phyloP scores from a whole-genome alignment of 1,284 basidiomycete genomes.

The Puccinia horiana region DNA sequence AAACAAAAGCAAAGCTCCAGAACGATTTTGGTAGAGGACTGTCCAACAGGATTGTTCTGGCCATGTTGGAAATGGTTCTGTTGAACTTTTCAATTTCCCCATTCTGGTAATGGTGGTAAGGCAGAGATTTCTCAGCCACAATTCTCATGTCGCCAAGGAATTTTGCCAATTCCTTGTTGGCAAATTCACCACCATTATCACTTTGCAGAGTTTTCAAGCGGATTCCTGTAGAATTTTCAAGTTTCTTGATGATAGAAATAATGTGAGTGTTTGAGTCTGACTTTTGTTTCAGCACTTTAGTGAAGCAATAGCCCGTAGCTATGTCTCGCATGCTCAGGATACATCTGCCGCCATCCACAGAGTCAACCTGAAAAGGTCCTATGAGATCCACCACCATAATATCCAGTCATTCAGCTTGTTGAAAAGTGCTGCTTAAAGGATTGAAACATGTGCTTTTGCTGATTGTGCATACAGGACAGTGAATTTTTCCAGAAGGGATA shows the following conservation, averaged over 20 bases:
- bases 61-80: background rate
- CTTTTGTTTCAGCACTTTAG: background rate
- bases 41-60: background rate
- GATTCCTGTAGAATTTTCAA: background rate
- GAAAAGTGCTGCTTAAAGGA: background rate
- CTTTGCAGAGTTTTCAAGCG: background rate
- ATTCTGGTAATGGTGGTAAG: constrained; percentile 32
- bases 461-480: background rate
- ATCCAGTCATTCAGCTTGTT: background rate
- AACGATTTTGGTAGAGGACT: background rate
- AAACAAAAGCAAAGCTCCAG: constrained; percentile 10
- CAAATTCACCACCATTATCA: constrained; percentile 23
- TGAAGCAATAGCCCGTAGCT: background rate
- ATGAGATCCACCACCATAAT: constrained; percentile 12
- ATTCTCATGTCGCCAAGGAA: background rate
- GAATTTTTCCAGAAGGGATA: background rate
- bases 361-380: constrained; percentile 1
- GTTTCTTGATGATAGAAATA: background rate
- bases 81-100: constrained; percentile 10
- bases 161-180: background rate
- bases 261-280: background rate
- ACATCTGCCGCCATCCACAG: background rate
- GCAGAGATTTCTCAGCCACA: background rate
- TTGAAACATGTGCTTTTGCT: background rate
- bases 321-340: background rate